These are phyloP conservation scores for Candida oleophila DNA, from an alignment of 805 yeast genomes.

Conservation along the genomic window DNA sequence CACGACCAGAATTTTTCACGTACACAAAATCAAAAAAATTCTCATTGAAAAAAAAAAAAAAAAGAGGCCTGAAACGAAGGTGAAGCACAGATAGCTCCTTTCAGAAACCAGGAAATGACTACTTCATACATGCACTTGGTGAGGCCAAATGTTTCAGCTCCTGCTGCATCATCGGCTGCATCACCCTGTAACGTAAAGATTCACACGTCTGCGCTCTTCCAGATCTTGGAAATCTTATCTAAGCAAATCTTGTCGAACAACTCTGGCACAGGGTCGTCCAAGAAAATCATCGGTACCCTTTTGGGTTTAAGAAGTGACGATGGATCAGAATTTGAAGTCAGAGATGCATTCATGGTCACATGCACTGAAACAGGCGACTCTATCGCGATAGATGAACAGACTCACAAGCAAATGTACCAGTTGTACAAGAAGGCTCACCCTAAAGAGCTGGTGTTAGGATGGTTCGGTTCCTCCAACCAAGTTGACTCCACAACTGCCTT, in stretches of 20 bases:
- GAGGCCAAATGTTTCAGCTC: constrained; percentile 51
- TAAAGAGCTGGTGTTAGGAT: constrained; percentile 75
- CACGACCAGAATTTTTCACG: constrained; percentile 6
- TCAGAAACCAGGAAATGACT: constrained; percentile 6
- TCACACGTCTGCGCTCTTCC: constrained; percentile 71
- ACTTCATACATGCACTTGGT: constrained; percentile 43
- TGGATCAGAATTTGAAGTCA: constrained; percentile 69
- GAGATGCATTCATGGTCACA: constrained; percentile 79
- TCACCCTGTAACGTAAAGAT: constrained; percentile 56
- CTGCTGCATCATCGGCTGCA: constrained; percentile 41
- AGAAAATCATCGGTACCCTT: constrained; percentile 77
- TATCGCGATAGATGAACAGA: constrained; percentile 73
- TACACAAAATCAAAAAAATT: constrained; percentile 1
- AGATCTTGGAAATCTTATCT: constrained; percentile 71
- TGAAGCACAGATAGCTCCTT: background rate
- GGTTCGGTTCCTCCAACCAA: constrained; percentile 68
- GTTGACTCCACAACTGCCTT: constrained; percentile 73
- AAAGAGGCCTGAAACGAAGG: background rate
- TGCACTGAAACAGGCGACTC: constrained; percentile 73
- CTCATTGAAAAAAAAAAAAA: background rate
- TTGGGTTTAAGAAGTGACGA: constrained; percentile 83
- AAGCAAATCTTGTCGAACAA: constrained; percentile 36
- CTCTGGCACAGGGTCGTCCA: constrained; percentile 14
- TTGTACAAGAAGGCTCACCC: constrained; percentile 78
- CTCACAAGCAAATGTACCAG: constrained; percentile 67